These are phyloP conservation scores for Geotrichum fermentans DNA, from an alignment of 1,139 yeast species.

Conservation along the genomic window DNA sequence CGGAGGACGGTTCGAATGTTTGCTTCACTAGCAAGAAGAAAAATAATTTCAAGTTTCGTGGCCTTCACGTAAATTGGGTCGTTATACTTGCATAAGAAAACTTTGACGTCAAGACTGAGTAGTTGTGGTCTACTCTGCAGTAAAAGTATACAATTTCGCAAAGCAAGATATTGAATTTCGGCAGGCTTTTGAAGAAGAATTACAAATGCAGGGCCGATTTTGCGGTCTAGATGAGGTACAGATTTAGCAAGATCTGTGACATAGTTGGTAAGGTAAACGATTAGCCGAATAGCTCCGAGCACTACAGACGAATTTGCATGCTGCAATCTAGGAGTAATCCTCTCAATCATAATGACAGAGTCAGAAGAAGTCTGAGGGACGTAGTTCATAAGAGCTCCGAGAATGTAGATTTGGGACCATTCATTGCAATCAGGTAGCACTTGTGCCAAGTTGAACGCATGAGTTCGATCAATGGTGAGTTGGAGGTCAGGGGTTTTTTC, in stretches of 20 bases:
- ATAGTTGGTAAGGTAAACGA: conserved; percentile 70
- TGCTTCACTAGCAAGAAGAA: conserved; percentile 62
- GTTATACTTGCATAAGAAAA: conserved; percentile 75
- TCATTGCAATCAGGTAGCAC: conserved; percentile 58
- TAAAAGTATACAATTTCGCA: conserved; percentile 74
- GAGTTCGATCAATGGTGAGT: conserved; percentile 52
- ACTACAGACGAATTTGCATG: conserved; percentile 83
- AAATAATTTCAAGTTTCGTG: conserved; percentile 82
- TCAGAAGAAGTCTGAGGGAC: conserved; percentile 66
- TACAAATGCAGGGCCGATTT: conserved; percentile 68
- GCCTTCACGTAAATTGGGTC: conserved; percentile 88
- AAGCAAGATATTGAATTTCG: conserved; percentile 76
- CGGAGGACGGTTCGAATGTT: conserved; percentile 61
- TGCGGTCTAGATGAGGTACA: conserved; percentile 51
- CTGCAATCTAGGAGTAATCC: conserved; percentile 67
- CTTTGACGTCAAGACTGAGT: conserved; percentile 61
- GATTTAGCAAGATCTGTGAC: conserved; percentile 41
- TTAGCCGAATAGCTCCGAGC: conserved; percentile 65
- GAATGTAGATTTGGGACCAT: conserved; percentile 73
- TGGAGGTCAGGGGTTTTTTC: conserved; percentile 50
- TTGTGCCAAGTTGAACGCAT: conserved; percentile 50
- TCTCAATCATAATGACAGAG: conserved; percentile 62
- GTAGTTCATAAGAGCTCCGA: conserved; percentile 62
- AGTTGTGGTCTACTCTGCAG: conserved; percentile 63
- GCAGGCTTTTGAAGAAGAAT: conserved; percentile 72